A percentile compares a stretch with the other conserved stretches of the same genome.
Conservation (phyloP, 495 filamentous ascomycete species). For the Aspergillus nanangensis region DNA sequence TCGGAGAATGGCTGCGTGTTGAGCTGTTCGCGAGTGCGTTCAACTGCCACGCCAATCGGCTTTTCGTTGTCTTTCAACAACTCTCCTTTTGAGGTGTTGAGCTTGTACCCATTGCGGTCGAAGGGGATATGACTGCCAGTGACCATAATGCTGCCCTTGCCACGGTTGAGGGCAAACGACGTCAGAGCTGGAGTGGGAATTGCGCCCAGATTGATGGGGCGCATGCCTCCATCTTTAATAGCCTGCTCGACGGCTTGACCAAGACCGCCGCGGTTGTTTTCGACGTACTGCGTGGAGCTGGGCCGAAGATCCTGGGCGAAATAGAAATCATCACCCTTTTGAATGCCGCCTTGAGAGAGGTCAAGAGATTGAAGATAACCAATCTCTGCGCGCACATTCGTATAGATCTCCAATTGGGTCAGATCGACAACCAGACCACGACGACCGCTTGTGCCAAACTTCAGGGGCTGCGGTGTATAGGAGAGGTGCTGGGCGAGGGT, state of each 20-base stretch:
- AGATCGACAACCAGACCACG: constrained; percentile 20
- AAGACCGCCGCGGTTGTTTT: constrained; percentile 20
- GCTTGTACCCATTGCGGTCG: constrained; percentile 28
- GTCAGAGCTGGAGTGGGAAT: constrained; percentile 27
- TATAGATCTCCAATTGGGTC: constrained; percentile 27
- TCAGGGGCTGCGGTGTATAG: constrained; percentile 20
- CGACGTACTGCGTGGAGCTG: constrained; percentile 23
- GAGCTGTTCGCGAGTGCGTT: constrained; percentile 9
- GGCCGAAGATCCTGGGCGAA: constrained; percentile 24
- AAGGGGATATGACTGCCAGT: constrained; percentile 29
- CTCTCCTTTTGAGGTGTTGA: constrained; percentile 24
- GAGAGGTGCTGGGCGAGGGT: constrained; percentile 10
- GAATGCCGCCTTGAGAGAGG: constrained; percentile 16
- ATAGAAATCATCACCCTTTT: constrained; percentile 24
- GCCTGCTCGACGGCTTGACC: constrained; percentile 22
- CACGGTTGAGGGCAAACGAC: constrained; percentile 14
- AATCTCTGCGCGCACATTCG: constrained; percentile 21
- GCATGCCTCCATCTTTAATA: constrained; percentile 20
- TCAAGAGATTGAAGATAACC: constrained; percentile 20
- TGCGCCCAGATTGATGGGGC: constrained; percentile 20
- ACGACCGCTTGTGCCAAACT: constrained; percentile 27
- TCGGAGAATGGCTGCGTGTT: constrained; percentile 15
- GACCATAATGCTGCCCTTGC: constrained; percentile 29
- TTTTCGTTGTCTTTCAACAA: constrained; percentile 24
- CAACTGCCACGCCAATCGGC: constrained; percentile 22